Base-by-base conservation (phyloP, 2,329 filamentous ascomycete species). In the Sclerotinia subarctica region DNA sequence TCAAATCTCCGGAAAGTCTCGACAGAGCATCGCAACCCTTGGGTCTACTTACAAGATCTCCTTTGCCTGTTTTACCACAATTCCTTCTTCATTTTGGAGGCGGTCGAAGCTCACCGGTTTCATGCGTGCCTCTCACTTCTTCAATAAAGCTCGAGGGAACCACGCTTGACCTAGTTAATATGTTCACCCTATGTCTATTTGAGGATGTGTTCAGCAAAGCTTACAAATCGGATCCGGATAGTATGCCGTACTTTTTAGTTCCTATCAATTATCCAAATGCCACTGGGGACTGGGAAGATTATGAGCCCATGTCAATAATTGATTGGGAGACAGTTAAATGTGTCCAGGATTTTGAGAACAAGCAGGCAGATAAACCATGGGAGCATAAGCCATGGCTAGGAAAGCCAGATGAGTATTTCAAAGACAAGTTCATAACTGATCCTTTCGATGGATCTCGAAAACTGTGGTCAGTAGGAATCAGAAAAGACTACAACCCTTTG, bases 171-270 rank as follows among this genome's bases (percentile, higher is more conserved):
- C 77, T 81, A 1, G 77, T 98, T n/a, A 88, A 87, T 0, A 78
- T 78, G 0, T 96, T 95, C 76, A 97, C 92, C 0, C 80, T 96
- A 52, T 83, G 85, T 5, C 78, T 96, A 0, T 97, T 96, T 77
- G 81, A 86, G 21, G 93, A 98, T 73, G 82, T 97, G 0, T 98
- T 97, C 80, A 94, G 93, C 78, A 99, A 99, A 77, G 83, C 84
- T 3, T 99, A 92, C 74, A 87, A 91, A 60, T 81, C 85, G 0
- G 82, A 87, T 21, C 73, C 82, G 0, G 78, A 83, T 0, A 87
- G 89, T 38, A 85, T 97, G 77, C 90, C 93, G 0, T 99, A 97
- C 78, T 97, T 93, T 81, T 76, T 97, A 19, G 90, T 88, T 0
- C 94, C 95, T 7, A 72, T 83, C 19, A 73, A 62, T 24, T 51